Base-by-base conservation (phyloP, 148 eudicot species). In the Oxyria digyna region DNA sequence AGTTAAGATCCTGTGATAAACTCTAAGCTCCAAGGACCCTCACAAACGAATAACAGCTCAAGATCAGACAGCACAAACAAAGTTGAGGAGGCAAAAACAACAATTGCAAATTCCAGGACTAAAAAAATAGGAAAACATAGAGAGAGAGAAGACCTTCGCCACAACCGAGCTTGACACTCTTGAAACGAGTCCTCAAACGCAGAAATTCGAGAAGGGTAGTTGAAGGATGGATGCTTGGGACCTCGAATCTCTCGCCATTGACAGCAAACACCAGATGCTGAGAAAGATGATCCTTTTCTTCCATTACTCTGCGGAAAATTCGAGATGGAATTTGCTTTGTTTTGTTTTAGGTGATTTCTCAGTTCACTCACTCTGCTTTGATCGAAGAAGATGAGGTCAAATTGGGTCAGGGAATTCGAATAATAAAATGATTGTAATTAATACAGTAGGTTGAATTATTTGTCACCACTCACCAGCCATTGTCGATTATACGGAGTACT, bases 151-250 rank as follows among this genome's bases (percentile, higher is more conserved):
- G 21, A 81, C 85, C 85, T 81, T 81, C 85, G 12, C 80, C 82
- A 66, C 85, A 81, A 15, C 85, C 85, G 59, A 81, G 85, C 75
- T 91, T 91, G 57, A 84, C 85, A 76, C 97, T 84, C 79, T 91
- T 89, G 74, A 85, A 91, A 65, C 78, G 81, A 37, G 93, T 89
- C 3, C 74, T 73, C 35, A 82, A 41, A 13, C 97, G 86, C 83
- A 91, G 75, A 84, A 89, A 91, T 24, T 91, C 78, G 1, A 91
- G 84, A 72, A 91, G 70, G 79, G 93, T 91, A 37, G 87, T 87
- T 7, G 96, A 86, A 37, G 96, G 92, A 71, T 89, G 74, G 46
- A 84, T 68, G 42, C 49, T 71, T 10, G 72, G 55, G 4, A 91
- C 62, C 81, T 87, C 96, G 75, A 87, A 87, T 62, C 89, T 81